Base-by-base conservation (phyloP, 1,284 basidiomycete genomes). In the Ganoderma multipileum region DNA sequence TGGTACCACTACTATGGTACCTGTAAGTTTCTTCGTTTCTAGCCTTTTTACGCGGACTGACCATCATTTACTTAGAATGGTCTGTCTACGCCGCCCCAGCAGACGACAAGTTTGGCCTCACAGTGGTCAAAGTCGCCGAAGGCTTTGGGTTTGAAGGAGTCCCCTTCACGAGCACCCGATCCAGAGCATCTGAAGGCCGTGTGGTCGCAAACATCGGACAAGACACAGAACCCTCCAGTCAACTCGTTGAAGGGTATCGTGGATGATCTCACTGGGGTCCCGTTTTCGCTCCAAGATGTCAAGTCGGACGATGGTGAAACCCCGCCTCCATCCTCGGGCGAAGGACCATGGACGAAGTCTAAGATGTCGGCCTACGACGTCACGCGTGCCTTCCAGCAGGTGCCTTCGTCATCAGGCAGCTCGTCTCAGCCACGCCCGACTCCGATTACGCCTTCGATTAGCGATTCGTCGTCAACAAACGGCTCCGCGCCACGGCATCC, bases 281-380 rank as follows among this genome's bases (percentile, higher is more conserved):
- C 92, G 14, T 93, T 93, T 78, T 90, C 89, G 4, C 78, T 94
- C 33, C 91, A 91, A 74, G 93, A 94, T 68, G 90, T 93, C 64
- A 94, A 94, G 76, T 91, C 92, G 14, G 92, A 94, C 74, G 91
- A 91, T 73, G 91, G 91, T 41, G 89, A 88, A 77, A 93, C 91
- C 1, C 92, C 92, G 1, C 91, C 92, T n/a, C 89, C 91, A 23
- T 84, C 84, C 16, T 84, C 84, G 14, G 80, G 83, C 20, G 81
- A 87, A 23, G 80, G 83, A 55, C 82, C 83, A 11, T 86, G 91
- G 41, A 90, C 90, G 18, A 87, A 91, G 58, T 90, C 90, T 12
- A 87, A 91, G 55, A 93, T 94, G 88, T 93, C 92, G 14, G 81
- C 91, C 50, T 88, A 89, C 69, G 93, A 95, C 68, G 93, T 94